phyloP scores from a whole-genome alignment of 768 basidiomycete species.

The Artomyces pyxidatus region DNA sequence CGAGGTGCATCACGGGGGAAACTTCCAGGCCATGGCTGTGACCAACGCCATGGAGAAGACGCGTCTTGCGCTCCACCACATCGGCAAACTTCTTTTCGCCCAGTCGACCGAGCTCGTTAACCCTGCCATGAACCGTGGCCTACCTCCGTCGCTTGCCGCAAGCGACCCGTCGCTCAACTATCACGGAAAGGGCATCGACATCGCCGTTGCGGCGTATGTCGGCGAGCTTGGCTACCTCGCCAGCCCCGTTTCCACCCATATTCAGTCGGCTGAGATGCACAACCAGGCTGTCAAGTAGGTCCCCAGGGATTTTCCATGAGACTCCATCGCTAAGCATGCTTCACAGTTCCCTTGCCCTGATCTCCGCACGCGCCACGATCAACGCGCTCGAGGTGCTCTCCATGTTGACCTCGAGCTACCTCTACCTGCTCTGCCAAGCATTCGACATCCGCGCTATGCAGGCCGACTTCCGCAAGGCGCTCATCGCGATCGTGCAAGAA shows the following conservation, averaged over 20 bases:
- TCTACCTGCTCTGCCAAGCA: slow-evolving; percentile 79
- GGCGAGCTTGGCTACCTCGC: slow-evolving; percentile 78
- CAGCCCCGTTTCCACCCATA: slow-evolving; percentile 79
- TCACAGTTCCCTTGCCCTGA: slow-evolving; percentile 68
- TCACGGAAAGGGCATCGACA: slow-evolving; percentile 80
- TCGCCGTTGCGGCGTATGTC: slow-evolving; percentile 74
- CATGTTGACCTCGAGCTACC: slow-evolving; percentile 66
- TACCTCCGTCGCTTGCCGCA: slow-evolving; percentile 73
- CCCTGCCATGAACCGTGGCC: slow-evolving; percentile 72
- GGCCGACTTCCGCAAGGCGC: slow-evolving; percentile 46
- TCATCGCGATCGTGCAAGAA: slow-evolving; percentile 41
- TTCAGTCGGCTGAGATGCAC: slow-evolving; percentile 87
- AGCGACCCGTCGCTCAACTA: slow-evolving; percentile 79
- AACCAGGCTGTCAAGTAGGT: slow-evolving; percentile 87
- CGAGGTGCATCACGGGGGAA: slow-evolving; percentile 72
- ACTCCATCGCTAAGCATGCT: not conserved
- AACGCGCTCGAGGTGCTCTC: slow-evolving; percentile 73
- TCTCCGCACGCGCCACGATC: slow-evolving; percentile 75
- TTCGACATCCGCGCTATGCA: slow-evolving; percentile 77
- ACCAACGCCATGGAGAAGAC: slow-evolving; percentile 88
- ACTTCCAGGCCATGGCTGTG: slow-evolving; percentile 84
- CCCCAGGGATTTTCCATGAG: not conserved
- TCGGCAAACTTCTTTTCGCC: slow-evolving; percentile 44
- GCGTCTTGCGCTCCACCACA: slow-evolving; percentile 47
- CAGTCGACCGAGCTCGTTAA: slow-evolving; percentile 66